Percentiles rank a stretch among this genome's conserved stretches.
phyloP scores from a whole-genome alignment of 2,329 filamentous ascomycete genomes.

The Pseudocercospora macadamiae region DNA sequence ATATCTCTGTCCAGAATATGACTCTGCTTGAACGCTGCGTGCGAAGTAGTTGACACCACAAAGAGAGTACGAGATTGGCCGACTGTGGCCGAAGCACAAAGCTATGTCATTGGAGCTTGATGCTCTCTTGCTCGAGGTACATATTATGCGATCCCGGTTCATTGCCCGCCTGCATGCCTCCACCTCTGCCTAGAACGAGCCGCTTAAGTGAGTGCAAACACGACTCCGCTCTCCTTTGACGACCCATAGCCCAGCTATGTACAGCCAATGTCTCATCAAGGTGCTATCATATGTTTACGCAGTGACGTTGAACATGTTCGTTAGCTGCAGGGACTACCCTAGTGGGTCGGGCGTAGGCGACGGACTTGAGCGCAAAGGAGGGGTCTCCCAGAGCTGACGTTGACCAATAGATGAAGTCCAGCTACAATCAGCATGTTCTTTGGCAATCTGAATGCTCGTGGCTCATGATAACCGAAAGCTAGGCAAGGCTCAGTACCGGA shows the following conservation, averaged over 20 bases:
- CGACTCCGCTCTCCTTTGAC: neutral
- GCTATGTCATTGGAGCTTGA: neutral
- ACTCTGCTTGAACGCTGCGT: neutral
- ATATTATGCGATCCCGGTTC: too few relatives aligned
- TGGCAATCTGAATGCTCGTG: too few relatives aligned
- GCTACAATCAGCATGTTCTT: too few relatives aligned
- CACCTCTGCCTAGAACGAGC: neutral
- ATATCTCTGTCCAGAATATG: neutral
- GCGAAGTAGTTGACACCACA: too few relatives aligned
- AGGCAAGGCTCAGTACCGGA: too few relatives aligned
- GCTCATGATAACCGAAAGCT: too few relatives aligned
- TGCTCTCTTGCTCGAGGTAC: too few relatives aligned
- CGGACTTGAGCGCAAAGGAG: neutral
- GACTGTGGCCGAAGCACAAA: neutral
- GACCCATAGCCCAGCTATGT: neutral
- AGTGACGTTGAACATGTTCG: neutral
- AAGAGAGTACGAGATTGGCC: too few relatives aligned
- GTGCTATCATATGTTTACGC: neutral
- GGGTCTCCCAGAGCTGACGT: neutral
- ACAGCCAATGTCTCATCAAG: conserved; percentile 1
- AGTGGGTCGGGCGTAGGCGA: neutral
- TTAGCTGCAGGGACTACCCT: neutral
- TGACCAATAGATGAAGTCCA: neutral
- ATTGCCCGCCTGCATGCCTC: too few relatives aligned
- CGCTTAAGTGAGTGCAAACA: neutral